Evolutionary conservation across 2,329 filamentous ascomycete genomes (phyloP).

Genomic region (Dothideomycetes sp.): DNA sequence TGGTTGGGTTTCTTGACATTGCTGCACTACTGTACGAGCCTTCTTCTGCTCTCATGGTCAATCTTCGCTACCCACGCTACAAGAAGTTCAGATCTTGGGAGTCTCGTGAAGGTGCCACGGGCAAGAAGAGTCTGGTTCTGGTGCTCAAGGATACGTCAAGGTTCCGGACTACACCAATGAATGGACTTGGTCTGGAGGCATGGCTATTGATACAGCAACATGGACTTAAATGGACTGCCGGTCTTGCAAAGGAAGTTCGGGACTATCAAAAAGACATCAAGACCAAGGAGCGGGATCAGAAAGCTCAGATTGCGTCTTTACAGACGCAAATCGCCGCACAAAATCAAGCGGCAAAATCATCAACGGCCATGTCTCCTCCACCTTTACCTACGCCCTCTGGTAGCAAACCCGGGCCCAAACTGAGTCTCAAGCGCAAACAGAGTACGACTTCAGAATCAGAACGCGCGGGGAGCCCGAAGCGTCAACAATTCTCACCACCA

Average conservation of each 20-base stretch:
- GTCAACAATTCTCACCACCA: slow-evolving; percentile 13
- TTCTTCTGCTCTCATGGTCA: slow-evolving; percentile 37
- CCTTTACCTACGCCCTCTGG: slow-evolving; percentile 8
- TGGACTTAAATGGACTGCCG: slow-evolving; percentile 20
- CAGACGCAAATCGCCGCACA: slow-evolving; percentile 5
- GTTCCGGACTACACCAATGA: slow-evolving; percentile 17
- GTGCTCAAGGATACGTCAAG: slow-evolving; percentile 18
- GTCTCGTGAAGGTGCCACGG: slow-evolving; percentile 22
- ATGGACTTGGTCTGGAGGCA: slow-evolving; percentile 17
- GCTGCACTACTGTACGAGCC: slow-evolving; percentile 46
- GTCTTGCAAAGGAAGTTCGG: slow-evolving; percentile 12
- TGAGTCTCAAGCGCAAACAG: slow-evolving; percentile 19
- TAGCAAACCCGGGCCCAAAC: slow-evolving; percentile 10
- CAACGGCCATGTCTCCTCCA: slow-evolving; percentile 10
- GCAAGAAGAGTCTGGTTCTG: slow-evolving; percentile 8
- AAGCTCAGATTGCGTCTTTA: slow-evolving; percentile 4
- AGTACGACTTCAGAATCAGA: slow-evolving; percentile 11
- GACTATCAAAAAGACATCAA: slow-evolving; percentile 10
- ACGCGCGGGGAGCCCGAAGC: slow-evolving; percentile 17
- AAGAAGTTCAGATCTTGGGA: slow-evolving; percentile 44
- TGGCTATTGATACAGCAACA: slow-evolving; percentile 16
- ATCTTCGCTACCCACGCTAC: slow-evolving; percentile 44
- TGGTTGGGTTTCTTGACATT: slow-evolving; percentile 46
- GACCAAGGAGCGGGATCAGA: slow-evolving; percentile 5
- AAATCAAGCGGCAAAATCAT: background rate